Evolutionary conservation across 108 stramenopile species (phyloP).

Genomic region (Fragilaria crotonensis): DNA sequence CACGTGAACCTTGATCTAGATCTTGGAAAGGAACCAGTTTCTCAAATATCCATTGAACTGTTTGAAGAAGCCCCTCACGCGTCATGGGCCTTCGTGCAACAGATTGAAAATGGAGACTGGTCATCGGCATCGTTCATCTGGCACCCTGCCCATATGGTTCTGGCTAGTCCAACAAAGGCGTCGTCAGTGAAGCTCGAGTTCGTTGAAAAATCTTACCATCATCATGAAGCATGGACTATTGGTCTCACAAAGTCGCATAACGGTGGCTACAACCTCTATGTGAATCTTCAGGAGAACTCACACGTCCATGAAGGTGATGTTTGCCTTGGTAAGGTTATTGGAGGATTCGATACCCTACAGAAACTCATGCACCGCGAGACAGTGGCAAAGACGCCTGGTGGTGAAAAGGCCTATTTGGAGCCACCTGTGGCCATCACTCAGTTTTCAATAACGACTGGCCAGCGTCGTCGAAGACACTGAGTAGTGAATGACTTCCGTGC

Average conservation of each 20-base stretch:
- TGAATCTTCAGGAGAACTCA: conserved; percentile 44
- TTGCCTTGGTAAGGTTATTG: conserved; percentile 44
- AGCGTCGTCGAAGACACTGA: background rate
- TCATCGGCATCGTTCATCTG: conserved; percentile 28
- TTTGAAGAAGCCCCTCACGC: conserved; percentile 50
- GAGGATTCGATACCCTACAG: conserved; percentile 38
- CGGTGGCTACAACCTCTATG: conserved; percentile 20
- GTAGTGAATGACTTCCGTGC: too few species aligned
- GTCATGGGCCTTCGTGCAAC: conserved; percentile 41
- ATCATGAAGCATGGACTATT: conserved; percentile 42
- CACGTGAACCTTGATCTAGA: conserved; percentile 36
- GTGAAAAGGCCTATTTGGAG: background rate
- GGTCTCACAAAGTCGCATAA: conserved; percentile 23
- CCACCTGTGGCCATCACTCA: background rate
- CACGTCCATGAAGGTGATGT: conserved; percentile 29
- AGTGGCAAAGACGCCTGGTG: background rate
- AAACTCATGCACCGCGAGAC: conserved; percentile 12
- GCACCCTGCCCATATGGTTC: conserved; percentile 20
- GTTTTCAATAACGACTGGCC: background rate
- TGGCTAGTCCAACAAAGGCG: background rate
- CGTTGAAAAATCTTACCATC: conserved; percentile 23
- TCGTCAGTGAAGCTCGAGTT: conserved; percentile 20
- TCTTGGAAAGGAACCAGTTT: conserved; percentile 6
- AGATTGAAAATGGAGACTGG: conserved; percentile 37
- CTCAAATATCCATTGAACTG: conserved; percentile 26